Evolutionary conservation across 108 stramenopile species (phyloP).

Genomic region (Chaetoceros tenuissimus): DNA sequence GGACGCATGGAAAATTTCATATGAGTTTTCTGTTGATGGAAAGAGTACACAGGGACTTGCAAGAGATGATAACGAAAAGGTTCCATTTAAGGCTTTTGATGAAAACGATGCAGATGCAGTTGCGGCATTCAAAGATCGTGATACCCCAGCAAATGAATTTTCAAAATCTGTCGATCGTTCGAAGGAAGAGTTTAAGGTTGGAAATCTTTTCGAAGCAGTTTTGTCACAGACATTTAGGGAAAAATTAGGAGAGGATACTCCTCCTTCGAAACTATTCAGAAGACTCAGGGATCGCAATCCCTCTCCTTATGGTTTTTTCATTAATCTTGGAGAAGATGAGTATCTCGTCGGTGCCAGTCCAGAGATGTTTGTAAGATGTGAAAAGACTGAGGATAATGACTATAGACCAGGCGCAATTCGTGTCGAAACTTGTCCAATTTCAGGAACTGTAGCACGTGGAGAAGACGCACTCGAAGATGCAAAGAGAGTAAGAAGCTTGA

Average conservation of each 20-base stretch:
- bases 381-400: slow-evolving; percentile 74
- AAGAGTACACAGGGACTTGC: slow-evolving; percentile 75
- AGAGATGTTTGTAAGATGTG: slow-evolving; percentile 98
- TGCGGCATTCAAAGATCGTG: slow-evolving; percentile 48
- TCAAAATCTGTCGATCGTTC: slow-evolving; percentile 80
- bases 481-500: slow-evolving; percentile 77
- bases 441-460: slow-evolving; percentile 96
- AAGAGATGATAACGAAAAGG: slow-evolving; percentile 38
- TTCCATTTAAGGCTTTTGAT: slow-evolving; percentile 42
- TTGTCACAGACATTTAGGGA: slow-evolving; percentile 90
- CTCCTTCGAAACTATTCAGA: slow-evolving; percentile 83
- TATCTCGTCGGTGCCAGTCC: slow-evolving; percentile 96
- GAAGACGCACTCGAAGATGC: slow-evolving; percentile 98
- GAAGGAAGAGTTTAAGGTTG: slow-evolving; percentile 89
- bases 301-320: slow-evolving; percentile 95
- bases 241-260: slow-evolving; percentile 46
- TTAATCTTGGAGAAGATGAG: slow-evolving; percentile 91
- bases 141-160: slow-evolving; percentile 81
- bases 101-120: slow-evolving; percentile 31
- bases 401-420: slow-evolving; percentile 77
- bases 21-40: slow-evolving; percentile 82
- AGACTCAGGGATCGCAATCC: slow-evolving; percentile 85
- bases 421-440: slow-evolving; percentile 97
- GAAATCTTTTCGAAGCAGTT: slow-evolving; percentile 95
- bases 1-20: slow-evolving; percentile 86